Base-by-base conservation (phyloP, 1,139 yeast genomes). In the Lodderomyces oxycetoniae region DNA sequence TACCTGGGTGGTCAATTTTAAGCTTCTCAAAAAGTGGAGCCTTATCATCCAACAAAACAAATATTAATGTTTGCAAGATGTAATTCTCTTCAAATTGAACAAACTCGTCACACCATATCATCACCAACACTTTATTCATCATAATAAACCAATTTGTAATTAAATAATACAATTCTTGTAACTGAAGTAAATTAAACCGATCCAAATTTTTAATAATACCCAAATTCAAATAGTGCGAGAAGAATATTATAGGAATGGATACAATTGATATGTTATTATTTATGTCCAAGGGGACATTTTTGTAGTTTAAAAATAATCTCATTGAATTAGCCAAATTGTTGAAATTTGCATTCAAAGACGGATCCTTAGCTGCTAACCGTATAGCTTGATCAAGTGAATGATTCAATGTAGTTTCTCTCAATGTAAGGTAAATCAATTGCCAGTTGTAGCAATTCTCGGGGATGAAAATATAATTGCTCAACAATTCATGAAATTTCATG, bases 221-320 rank as follows among this genome's bases (percentile, higher is more conserved):
- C 13, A 46, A 34, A 32, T 44, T 46, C 25, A 49, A 37, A 35
- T 43, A 40, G 17, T 36, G 31, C 14, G 28, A 29, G 8, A 41
- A 35, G 31, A 71, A 64, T 9, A 72, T 52, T 19, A 71, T 46
- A 1, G 77, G 77, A 43, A 67, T 60, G 31, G 69, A 56, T 9
- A 71, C 59, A 20, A 71, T 67, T 1, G 69, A 69, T 24, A 67
- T 46, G 37, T 66, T 66, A 40, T 67, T 67, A 41, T 66, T 65
- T 31, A 67, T 59, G 20, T 61, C 62, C 30, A 54, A 53, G 10
- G 44, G 30, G 17, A 45, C 35, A 34, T 34, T 17, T 42, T 46
- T 37, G 36, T 41, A 44, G 40, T 54, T 48, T 47, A 62, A 42
- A 49, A 57, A 45, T 34, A 48, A 41, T 8, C 26, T 11, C 7